Evolutionary conservation across 306 rosid species (phyloP), one percentile per base, ranked within the genome.

Genomic region (Myrica gale): DNA sequence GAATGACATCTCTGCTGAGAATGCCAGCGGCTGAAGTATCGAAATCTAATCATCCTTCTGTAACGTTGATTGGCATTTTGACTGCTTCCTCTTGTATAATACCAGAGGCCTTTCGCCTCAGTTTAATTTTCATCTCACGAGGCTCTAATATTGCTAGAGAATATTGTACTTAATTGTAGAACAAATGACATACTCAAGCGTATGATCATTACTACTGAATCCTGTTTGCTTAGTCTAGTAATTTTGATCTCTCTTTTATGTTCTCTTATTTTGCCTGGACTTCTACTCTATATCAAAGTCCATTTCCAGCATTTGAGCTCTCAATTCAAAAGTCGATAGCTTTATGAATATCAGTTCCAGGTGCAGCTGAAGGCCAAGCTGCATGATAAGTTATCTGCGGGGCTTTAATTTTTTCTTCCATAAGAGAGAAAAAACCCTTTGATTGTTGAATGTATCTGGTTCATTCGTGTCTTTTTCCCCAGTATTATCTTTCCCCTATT

Each of bases 1-100:
- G 72, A 86, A 83, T 48, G 89, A 84, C 6, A 86, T 63, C 66
- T 84, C 89, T 51, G 84, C 86, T n/a, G 87, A 83, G 83, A 85
- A 85, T 70, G 87, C 79, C 4, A 82, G 85, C 66, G 83, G 82
- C 46, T 89, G 77, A 85, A 72, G 53, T 73, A 68, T 76, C 50
- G 53, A 68, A 71, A 76, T 77, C 19, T 79, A 41, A 41, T 70
- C 12, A 42, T 79, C 61, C 45, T 65, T 88, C 77, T 78, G 77
- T 74, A 76, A 63, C 80, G 72, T 74, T 54, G 79, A 60, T 76
- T 47, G 74, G 73, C 80, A 42, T 79, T 80, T 43, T 74, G 84
- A 77, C 81, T 75, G 76, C 80, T 76, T 15, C 77, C 69, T 63
- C 77, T 79, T 84, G 85, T 78, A 83, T 77, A 73, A 76, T 82